Evolutionary conservation across 345 rosid genomes (phyloP).

Genomic region (Psidium guajava): DNA sequence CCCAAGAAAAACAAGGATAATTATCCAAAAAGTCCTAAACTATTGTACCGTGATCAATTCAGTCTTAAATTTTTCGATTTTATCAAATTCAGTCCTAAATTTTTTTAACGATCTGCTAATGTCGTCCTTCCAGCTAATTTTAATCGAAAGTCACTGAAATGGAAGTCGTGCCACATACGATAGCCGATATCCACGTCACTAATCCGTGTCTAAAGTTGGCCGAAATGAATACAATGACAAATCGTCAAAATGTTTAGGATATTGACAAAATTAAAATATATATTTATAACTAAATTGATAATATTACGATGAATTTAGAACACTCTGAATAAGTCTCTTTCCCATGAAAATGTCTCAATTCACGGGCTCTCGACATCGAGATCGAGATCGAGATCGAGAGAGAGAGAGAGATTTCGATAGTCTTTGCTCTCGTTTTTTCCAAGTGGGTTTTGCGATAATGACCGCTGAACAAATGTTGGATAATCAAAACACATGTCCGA

Average conservation of each 20-base stretch:
- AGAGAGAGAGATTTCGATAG: not conserved
- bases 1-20: not conserved
- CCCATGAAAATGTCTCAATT: too few species aligned
- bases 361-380: not conserved
- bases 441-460: not conserved
- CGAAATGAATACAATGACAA: not conserved
- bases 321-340: rapidly evolving
- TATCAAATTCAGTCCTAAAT: rapidly evolving
- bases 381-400: too few species aligned
- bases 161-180: too few species aligned
- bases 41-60: rapidly evolving
- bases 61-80: rapidly evolving
- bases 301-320: rapidly evolving
- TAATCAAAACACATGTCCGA: not conserved
- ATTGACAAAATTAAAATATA: not conserved
- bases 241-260: rapidly evolving
- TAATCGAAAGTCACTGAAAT: rapidly evolving
- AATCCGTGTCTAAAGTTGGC: too few species aligned
- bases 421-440: not conserved
- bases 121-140: rapidly evolving
- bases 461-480: not conserved
- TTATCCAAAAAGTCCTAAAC: rapidly evolving
- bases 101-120: rapidly evolving
- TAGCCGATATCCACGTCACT: too few species aligned
- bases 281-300: rapidly evolving